phyloP scores from a whole-genome alignment of 2,329 filamentous ascomycete species.

The Coniochaeta hoffmannii region DNA sequence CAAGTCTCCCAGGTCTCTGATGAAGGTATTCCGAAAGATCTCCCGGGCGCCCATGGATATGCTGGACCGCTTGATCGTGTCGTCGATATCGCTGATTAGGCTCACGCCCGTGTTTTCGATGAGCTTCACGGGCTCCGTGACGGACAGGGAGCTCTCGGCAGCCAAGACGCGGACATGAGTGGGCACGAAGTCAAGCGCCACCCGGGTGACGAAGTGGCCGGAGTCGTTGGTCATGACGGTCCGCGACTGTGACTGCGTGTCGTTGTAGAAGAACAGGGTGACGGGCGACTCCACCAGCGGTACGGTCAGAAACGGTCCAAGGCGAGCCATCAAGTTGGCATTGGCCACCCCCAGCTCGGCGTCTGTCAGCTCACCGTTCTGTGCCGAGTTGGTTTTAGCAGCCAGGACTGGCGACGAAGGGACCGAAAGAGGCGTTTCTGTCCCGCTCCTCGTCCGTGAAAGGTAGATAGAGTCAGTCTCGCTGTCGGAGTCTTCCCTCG shows the following conservation, averaged over 20 bases:
- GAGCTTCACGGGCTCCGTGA: conserved; percentile 68
- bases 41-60: conserved; percentile 82
- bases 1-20: conserved; percentile 74
- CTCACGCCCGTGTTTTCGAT: conserved; percentile 77
- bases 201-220: conserved; percentile 78
- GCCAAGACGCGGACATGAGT: conserved; percentile 84
- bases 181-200: conserved; percentile 80
- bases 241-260: conserved; percentile 70
- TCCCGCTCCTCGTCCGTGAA: conserved; percentile 20
- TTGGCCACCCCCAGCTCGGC: conserved; percentile 76
- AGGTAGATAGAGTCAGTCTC: conserved; percentile 21
- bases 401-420: conserved; percentile 36
- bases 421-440: conserved; percentile 28
- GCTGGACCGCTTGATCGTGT: conserved; percentile 93
- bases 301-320: conserved; percentile 84
- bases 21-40: conserved; percentile 94
- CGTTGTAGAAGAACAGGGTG: conserved; percentile 93
- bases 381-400: conserved; percentile 24
- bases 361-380: conserved; percentile 54
- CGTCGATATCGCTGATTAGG: conserved; percentile 94
- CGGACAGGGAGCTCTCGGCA: conserved; percentile 69
- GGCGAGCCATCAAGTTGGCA: conserved; percentile 75
- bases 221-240: conserved; percentile 81
- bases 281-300: conserved; percentile 71
- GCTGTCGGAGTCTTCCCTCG: conserved; percentile 34